Conservation (phyloP, 306 rosid genomes). For the Pterocarpus macrocarpus region DNA sequence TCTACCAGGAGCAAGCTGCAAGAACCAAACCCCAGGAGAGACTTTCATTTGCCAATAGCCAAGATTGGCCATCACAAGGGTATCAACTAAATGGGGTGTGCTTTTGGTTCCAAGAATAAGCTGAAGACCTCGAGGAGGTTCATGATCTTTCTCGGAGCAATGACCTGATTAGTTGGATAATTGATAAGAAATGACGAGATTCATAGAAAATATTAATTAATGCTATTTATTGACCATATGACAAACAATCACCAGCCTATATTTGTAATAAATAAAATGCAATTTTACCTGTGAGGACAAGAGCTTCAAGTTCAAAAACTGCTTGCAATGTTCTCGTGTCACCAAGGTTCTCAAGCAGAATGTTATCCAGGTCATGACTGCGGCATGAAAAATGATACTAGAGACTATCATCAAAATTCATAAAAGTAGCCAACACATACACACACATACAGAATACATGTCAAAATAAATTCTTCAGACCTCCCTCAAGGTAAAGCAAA, state of each 20-base stretch:
- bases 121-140: conserved; percentile 97
- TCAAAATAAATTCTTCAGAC: neutral
- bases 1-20: conserved; percentile 98
- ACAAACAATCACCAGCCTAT: conserved; percentile 8
- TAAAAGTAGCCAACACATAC: neutral
- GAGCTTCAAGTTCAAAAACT: conserved; percentile 97
- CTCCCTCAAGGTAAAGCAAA: conserved; percentile 36
- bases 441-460: neutral
- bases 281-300: conserved; percentile 89
- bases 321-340: conserved; percentile 94
- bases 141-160: conserved; percentile 95
- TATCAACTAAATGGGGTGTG: conserved; percentile 90
- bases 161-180: conserved; percentile 71
- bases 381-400: conserved; percentile 41
- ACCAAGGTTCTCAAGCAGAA: conserved; percentile 95
- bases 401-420: conserved; percentile 12
- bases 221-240: conserved; percentile 31
- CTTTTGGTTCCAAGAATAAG: conserved; percentile 92
- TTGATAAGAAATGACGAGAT: conserved; percentile 35
- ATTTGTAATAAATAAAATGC: conserved; percentile 23
- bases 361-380: conserved; percentile 99
- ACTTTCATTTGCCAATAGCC: conserved; percentile 99
- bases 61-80: conserved; percentile 98
- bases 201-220: conserved; percentile 26
- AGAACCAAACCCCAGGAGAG: conserved; percentile 98